Evolutionary conservation across 1,284 basidiomycete species (phyloP).

Genomic region (Exobasidium rhododendri): DNA sequence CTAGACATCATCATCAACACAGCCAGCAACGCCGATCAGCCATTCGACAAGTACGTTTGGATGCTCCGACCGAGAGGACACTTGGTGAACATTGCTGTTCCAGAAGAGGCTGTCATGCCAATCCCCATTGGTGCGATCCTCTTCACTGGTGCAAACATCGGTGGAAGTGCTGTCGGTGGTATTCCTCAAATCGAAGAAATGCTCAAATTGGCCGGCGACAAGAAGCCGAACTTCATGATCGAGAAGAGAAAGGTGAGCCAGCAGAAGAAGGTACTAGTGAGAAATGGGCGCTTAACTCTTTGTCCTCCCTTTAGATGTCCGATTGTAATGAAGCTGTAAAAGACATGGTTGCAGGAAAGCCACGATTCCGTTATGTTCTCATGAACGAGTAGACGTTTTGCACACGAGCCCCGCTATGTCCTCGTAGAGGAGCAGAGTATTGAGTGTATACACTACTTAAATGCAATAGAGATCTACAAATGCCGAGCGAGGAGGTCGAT

Average conservation of each 20-base stretch:
- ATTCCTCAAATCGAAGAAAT: constrained; percentile 53
- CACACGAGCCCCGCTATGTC: no score
- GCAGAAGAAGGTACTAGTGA: no score
- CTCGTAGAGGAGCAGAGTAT: no score
- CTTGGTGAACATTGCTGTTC: constrained; percentile 56
- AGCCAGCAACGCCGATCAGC: constrained; percentile 56
- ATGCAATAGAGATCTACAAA: no score
- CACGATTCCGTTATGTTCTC: constrained; percentile 58
- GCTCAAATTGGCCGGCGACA: constrained; percentile 36
- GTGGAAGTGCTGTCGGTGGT: constrained; percentile 46
- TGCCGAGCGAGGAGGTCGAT: no score
- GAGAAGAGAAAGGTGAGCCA: constrained; percentile 36
- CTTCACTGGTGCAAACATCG: constrained; percentile 34
- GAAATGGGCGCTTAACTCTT: no score
- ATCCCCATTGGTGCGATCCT: constrained; percentile 36
- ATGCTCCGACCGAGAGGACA: constrained; percentile 56
- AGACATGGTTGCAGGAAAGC: constrained; percentile 42
- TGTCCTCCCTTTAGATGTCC: no score
- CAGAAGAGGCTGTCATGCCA: constrained; percentile 47
- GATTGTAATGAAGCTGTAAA: constrained; percentile 38
- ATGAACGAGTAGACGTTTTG: constrained; percentile 55
- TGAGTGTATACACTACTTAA: no score
- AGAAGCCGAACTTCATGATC: constrained; percentile 38
- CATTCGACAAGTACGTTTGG: constrained; percentile 53
- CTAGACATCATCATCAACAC: constrained; percentile 59